Base-by-base conservation (phyloP, 805 yeast genomes). In the Zygosaccharomyces kombuchaensis region DNA sequence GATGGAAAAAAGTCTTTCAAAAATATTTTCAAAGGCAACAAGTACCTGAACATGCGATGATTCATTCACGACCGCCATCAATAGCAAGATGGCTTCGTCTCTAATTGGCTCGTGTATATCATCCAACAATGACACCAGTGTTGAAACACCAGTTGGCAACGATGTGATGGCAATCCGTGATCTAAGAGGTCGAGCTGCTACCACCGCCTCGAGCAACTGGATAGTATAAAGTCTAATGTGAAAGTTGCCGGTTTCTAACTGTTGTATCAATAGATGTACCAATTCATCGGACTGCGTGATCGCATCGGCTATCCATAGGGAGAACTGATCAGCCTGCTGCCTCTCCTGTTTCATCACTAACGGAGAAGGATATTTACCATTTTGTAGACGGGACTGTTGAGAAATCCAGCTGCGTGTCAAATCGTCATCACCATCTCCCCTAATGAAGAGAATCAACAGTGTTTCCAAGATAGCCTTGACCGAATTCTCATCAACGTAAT, bases 291-390 rank as follows among this genome's bases (percentile, higher is more conserved):
- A 68, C 66, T 86, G 90, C 1, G 90, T 84, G 56, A 93, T 71
- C 58, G 88, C 97, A 66, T 93, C 99, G 0, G 98, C 88, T 26
- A 93, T 86, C 96, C 97, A 90, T 45, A 90, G 68, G 0, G 96
- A 86, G 53, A 93, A 86, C 58, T 88, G 95, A 61, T 90, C 98
- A 9, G 80, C 77, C 2, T 68, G 54, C 17, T 63, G 59, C 4
- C 71, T 66, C 48, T 72, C 75, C 35, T 77, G 76, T 40, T 75
- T 80, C 64, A 77, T 67, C 22, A 80, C 68, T 14, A 81, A 67
- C 2, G 93, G 93, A 2, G 89, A 81, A 0, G 90, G 87, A 53
- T 84, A 85, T 57, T 83, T 83, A 9, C 91, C 91, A 66, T 83
- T 82, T 58, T 81, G 84, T 17, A 77, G 56, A 51, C 95, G 72